Conservation (phyloP, 352 stramenopile genomes). For the Phytophthora citricola region DNA sequence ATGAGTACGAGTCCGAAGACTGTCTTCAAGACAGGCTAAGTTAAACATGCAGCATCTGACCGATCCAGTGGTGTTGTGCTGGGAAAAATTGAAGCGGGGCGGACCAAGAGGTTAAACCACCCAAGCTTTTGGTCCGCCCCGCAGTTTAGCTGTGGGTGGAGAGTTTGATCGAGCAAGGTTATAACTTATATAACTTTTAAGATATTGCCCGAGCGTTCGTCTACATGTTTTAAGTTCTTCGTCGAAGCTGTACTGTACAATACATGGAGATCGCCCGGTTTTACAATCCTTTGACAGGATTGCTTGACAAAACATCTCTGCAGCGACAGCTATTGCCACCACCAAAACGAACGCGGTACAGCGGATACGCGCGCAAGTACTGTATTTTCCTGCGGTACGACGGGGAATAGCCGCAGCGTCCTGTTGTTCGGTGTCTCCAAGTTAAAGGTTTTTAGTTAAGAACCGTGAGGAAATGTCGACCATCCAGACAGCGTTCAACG, state of each 20-base stretch:
- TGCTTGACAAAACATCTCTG: constrained; percentile 1
- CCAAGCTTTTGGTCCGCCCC: background rate
- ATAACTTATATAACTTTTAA: no score
- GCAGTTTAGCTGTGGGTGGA: no score
- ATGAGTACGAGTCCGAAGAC: no score
- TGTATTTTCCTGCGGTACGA: background rate
- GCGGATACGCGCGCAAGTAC: background rate
- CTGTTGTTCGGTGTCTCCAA: no score
- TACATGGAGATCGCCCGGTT: background rate
- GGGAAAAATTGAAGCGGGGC: background rate
- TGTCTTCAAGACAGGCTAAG: no score
- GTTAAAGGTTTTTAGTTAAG: no score
- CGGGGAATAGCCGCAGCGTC: no score
- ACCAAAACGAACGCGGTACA: background rate
- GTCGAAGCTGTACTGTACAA: background rate
- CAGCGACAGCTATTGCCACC: background rate
- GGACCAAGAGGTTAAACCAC: background rate
- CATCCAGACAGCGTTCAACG: constrained; percentile 4
- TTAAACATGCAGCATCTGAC: background rate
- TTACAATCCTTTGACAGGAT: background rate
- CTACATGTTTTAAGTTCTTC: background rate
- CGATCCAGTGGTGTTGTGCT: background rate
- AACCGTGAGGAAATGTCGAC: background rate
- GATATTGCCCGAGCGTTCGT: background rate
- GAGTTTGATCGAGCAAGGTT: no score